Base-by-base conservation (phyloP, 768 basidiomycete species). In the Mycena filopes region DNA sequence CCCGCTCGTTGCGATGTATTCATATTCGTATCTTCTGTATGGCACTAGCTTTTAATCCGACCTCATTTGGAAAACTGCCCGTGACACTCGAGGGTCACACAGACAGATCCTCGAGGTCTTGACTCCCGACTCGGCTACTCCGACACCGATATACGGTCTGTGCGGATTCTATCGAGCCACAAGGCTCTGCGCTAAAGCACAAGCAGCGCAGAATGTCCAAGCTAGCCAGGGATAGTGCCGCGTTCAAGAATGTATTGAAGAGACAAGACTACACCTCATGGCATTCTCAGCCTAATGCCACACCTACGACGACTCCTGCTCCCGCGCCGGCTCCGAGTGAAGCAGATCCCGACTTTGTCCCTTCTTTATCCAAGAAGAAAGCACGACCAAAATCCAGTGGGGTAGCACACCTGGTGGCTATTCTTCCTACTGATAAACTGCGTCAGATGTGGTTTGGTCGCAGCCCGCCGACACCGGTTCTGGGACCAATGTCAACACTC, bases 391-490 rank as follows among this genome's bases (percentile, higher is more conserved):
- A 90, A 77, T 78, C 86, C 58, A 90, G 89, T 87, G 79, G 71
- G 85, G 78, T 70, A 70, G 36, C 69, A 60, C 68, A 55, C 50
- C 29, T 10, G 26, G 54, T 64, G 57, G 45, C 67, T 50, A 65
- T 61, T 66, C 49, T 47, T 51, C 13, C 47, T 65, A 56, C 65
- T 71, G 68, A 62, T 62, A 54, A 43, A 31, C 72, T 47, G 49
- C 40, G 45, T 43, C 72, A 92, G 92, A 87, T 79, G 81, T 93
- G 69, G 91, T 93, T 18, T 94, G 89, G 75, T 93, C 94, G 15
- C 94, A 96, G 75, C 93, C 95, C 18, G 89, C 90, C n/a, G 89
- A 95, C 73, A 93, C 91, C 1, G 92, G 92, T 7, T 87, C 89
- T 18, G 93, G 93, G 12, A 84, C 79, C 55, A 93, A 96, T 81